A percentile compares a stretch with the other conserved stretches of the same genome.
These are phyloP conservation scores for Sporothrix protearum DNA, from an alignment of 2,329 filamentous ascomycete species.

Conservation along the genomic window DNA sequence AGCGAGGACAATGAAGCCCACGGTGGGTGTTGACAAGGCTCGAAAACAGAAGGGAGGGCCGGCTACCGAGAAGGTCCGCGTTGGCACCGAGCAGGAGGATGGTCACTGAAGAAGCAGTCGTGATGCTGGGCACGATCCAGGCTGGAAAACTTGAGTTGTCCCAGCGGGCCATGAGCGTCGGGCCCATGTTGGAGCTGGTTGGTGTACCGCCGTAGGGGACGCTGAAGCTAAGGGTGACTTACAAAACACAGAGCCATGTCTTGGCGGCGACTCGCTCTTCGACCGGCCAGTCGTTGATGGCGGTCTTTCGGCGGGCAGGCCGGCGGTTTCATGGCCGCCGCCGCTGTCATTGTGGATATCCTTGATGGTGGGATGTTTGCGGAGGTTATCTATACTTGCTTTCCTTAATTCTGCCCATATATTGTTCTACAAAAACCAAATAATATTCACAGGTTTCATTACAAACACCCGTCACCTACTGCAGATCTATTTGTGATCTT, in stretches of 20 bases:
- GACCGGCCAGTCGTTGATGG: not conserved
- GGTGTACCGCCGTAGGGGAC: slow-evolving; percentile 14
- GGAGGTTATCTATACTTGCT: too few relatives aligned
- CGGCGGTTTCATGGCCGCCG: not conserved
- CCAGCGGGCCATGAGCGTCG: slow-evolving; percentile 11
- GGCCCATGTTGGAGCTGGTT: not conserved
- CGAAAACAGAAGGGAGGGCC: slow-evolving; percentile 20
- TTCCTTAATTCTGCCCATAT: too few relatives aligned
- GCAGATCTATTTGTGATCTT: not conserved
- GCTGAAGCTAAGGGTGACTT: not conserved
- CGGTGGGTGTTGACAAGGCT: slow-evolving; percentile 13
- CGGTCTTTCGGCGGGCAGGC: not conserved
- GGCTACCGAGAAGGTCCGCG: slow-evolving; percentile 22
- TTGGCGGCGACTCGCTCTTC: slow-evolving; percentile 1
- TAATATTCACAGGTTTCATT: not conserved
- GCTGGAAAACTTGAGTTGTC: not conserved
- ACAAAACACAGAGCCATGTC: slow-evolving; percentile 11
- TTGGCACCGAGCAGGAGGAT: slow-evolving; percentile 18
- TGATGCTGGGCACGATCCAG: slow-evolving; percentile 14
- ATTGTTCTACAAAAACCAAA: too few relatives aligned
- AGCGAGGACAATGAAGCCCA: slow-evolving; percentile 18
- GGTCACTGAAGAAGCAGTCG: slow-evolving; percentile 3
- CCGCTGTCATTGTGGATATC: not conserved
- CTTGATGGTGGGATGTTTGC: slow-evolving; percentile 28
- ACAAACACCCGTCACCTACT: not conserved